Evolutionary conservation across 345 rosid species (phyloP), one percentile per base, ranked within the genome.

Genomic region (Anastatica hierochuntica): DNA sequence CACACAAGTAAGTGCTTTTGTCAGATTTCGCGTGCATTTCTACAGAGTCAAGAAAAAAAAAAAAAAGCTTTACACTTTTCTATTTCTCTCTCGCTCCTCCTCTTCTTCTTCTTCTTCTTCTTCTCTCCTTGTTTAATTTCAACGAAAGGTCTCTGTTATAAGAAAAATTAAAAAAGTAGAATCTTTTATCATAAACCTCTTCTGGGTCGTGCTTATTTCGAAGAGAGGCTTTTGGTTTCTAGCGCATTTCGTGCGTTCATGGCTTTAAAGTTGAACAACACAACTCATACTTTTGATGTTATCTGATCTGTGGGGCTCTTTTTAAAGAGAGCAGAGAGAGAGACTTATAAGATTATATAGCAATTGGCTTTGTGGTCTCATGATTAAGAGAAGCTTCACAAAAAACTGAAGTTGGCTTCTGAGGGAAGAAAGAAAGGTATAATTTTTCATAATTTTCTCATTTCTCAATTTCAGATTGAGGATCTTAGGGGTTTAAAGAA

Each of bases 251-350:
- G 19, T 35, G 62, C 56, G 62, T 64, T 64, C 44, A 30, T 49
- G 43, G 44, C 68, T 71, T 71, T 68, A 66, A 74, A 73, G 74
- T 62, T 63, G 45, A 72, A 67, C 43, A 70, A 37, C 61, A 76
- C n/a, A n/a, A n/a, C n/a, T n/a, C n/a, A n/a, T n/a, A n/a, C n/a
- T n/a, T n/a, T n/a, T n/a, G n/a, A n/a, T n/a, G n/a, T n/a, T n/a
- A n/a, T n/a, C n/a, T n/a, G n/a, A n/a, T n/a, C n/a, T n/a, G n/a
- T n/a, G n/a, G n/a, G n/a, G n/a, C n/a, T n/a, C n/a, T n/a, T n/a
- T n/a, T n/a, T n/a, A 34, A 5, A 40, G 19, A 38, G 19, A 39
- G 20, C n/a, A 39, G 19, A 38, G 43, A 38, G 31, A 51, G 2
- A 15, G 7, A 24, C 23, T 44, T 16, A 15, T 10, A 24, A 24